Base-by-base conservation (phyloP, 2,329 filamentous ascomycete species). In the Ophiocordyceps camponoti-saundersi region DNA sequence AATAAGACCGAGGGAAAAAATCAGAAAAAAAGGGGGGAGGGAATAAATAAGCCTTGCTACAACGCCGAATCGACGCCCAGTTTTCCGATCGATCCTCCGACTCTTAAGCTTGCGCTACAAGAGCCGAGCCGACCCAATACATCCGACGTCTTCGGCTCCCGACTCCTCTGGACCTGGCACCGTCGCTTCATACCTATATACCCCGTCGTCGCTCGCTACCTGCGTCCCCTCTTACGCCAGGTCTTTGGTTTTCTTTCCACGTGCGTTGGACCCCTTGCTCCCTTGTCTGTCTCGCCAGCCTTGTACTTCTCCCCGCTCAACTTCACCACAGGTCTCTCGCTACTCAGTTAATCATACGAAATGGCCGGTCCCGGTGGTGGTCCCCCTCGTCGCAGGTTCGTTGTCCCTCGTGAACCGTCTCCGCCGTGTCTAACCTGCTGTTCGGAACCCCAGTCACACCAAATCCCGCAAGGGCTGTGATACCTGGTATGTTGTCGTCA, bases 381-480 rank as follows among this genome's bases (percentile, higher is more conserved):
- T 72, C 89, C 90, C 64, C 89, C 90, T 62, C 75, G 78, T 63
- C 72, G 78, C 65, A 80, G 73, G 73, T 76, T 62, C 54, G 70
- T 66, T 49, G 44, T 47, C 26, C 21, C 44, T 22, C 16, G 41
- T 47, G 32, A 18, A n/a, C 21, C n/a, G 13, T 2, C 11, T 22
- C 21, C 15, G n/a, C 22, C n/a, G 11, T 15, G 16, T 10, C 32
- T 42, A 23, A 29, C n/a, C 18, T 45, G 11, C 16, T 22, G 8
- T n/a, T 43, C 11, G 32, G 11, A 43, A n/a, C 32, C 16, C 32
- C 32, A 95, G 90, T 71, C 92, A 98, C 71, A 98, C 92, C 63
- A 98, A 98, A 72, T 96, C 90, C 58, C 82, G 92, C 61, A 96
- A 95, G 70, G 92, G 92, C 52, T 98, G 92, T 75, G 90, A 93